phyloP scores from a whole-genome alignment of 805 yeast genomes.

The Millerozyma acaciae region DNA sequence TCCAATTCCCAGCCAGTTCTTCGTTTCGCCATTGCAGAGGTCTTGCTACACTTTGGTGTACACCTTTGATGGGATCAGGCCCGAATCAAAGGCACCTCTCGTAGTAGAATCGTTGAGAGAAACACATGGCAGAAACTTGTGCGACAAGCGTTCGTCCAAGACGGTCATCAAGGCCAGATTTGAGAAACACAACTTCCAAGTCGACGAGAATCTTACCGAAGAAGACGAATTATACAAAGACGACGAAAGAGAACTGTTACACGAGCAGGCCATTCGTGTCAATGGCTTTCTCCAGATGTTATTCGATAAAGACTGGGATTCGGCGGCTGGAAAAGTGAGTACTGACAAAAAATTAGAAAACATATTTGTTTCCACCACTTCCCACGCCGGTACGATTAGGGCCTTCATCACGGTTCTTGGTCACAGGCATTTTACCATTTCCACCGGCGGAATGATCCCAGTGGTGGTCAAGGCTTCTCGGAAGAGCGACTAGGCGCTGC shows the following conservation, averaged over 20 bases:
- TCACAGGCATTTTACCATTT: constrained; percentile 55
- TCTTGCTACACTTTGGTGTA: constrained; percentile 52
- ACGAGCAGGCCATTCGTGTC: constrained; percentile 49
- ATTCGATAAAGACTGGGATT: constrained; percentile 17
- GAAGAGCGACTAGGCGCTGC: constrained; percentile 4
- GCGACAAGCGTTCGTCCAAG: constrained; percentile 53
- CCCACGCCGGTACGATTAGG: constrained; percentile 51
- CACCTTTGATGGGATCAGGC: constrained; percentile 46
- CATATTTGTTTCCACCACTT: constrained; percentile 39
- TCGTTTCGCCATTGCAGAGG: constrained; percentile 62
- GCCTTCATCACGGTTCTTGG: constrained; percentile 42
- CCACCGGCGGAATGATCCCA: constrained; percentile 66
- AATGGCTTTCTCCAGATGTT: constrained; percentile 39
- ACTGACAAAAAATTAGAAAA: constrained; percentile 11
- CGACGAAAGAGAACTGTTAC: constrained; percentile 41
- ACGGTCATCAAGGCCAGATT: constrained; percentile 36
- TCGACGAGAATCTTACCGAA: constrained; percentile 44
- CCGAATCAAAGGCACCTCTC: constrained; percentile 22
- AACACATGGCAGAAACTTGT: constrained; percentile 55
- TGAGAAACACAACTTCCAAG: constrained; percentile 30
- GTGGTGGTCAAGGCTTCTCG: constrained; percentile 46
- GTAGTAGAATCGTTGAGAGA: constrained; percentile 51
- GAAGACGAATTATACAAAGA: constrained; percentile 45
- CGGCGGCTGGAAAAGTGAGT: constrained; percentile 6
- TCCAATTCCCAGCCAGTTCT: constrained; percentile 54